Conservation (phyloP, 768 basidiomycete species). For the Astraeus odoratus region DNA sequence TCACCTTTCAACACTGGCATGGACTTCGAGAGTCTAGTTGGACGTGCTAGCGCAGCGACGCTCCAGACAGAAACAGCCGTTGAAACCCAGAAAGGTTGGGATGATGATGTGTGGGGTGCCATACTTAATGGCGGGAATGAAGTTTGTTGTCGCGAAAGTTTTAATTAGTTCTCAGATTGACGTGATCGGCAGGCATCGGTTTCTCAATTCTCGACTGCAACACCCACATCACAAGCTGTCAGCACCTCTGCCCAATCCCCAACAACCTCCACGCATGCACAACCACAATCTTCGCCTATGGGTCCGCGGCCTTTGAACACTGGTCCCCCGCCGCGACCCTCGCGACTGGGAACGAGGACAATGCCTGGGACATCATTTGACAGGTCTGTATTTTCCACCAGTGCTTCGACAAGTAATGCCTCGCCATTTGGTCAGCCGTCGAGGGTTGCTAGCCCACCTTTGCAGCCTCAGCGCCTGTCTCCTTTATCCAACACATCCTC, state of each 20-base stretch:
- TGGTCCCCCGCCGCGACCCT: conserved; percentile 25
- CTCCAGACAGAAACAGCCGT: conserved; percentile 39
- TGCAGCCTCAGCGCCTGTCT: conserved; percentile 14
- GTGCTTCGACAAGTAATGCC: conserved; percentile 12
- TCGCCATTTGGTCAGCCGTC: conserved; percentile 6
- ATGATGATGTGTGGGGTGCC: conserved; percentile 81
- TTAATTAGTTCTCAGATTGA: neutral
- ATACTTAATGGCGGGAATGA: conserved; percentile 47
- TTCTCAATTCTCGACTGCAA: conserved; percentile 10
- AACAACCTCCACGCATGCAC: conserved; percentile 10
- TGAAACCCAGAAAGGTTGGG: conserved; percentile 49
- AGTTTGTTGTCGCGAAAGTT: conserved; percentile 10
- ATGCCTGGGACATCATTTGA: conserved; percentile 31
- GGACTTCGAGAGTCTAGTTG: conserved; percentile 86
- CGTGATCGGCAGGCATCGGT: conserved; percentile 9
- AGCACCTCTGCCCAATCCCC: conserved; percentile 8
- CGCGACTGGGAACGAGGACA: conserved; percentile 35
- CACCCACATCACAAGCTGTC: conserved; percentile 11
- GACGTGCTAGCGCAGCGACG: conserved; percentile 40
- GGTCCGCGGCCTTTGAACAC: conserved; percentile 31
- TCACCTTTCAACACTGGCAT: conserved; percentile 42
- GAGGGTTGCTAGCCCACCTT: conserved; percentile 15
- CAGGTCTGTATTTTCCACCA: conserved; percentile 19
- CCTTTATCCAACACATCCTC: conserved; percentile 6
- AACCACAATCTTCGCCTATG: conserved; percentile 33